Conservation (phyloP, 805 yeast genomes). For the Sugiyamaella valdiviana region DNA sequence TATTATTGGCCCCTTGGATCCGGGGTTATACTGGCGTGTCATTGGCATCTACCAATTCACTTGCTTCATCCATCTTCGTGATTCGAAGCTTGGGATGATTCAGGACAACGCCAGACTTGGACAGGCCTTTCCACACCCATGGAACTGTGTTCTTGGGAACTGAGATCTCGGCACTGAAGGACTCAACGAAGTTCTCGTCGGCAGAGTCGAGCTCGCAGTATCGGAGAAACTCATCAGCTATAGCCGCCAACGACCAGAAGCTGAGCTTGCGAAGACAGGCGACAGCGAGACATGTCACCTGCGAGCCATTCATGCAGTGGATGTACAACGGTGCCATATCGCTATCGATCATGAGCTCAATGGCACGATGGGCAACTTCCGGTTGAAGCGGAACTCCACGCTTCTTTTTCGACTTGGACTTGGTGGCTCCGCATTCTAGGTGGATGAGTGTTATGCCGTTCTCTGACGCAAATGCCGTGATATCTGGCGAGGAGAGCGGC, state of each 20-base stretch:
- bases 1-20: too few relatives aligned
- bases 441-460: conserved; percentile 62
- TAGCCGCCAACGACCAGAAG: conserved; percentile 85
- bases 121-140: neutral
- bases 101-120: too few relatives aligned
- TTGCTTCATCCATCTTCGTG: too few relatives aligned
- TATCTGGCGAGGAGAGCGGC: conserved; percentile 45
- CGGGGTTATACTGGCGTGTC: too few relatives aligned
- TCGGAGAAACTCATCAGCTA: conserved; percentile 74
- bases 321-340: conserved; percentile 65
- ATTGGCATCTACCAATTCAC: too few relatives aligned
- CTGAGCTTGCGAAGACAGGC: conserved; percentile 82
- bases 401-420: conserved; percentile 53
- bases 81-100: too few relatives aligned
- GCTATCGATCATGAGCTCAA: conserved; percentile 54
- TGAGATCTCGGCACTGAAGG: conserved; percentile 53
- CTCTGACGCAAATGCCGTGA: conserved; percentile 47
- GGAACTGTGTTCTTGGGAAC: neutral
- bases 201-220: conserved; percentile 73
- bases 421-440: conserved; percentile 51
- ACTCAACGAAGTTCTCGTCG: conserved; percentile 79
- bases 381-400: conserved; percentile 76
- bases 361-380: conserved; percentile 50
- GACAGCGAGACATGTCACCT: conserved; percentile 71
- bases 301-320: conserved; percentile 88